Conservation (phyloP, 345 rosid genomes). For the Melastoma malabathricum region DNA sequence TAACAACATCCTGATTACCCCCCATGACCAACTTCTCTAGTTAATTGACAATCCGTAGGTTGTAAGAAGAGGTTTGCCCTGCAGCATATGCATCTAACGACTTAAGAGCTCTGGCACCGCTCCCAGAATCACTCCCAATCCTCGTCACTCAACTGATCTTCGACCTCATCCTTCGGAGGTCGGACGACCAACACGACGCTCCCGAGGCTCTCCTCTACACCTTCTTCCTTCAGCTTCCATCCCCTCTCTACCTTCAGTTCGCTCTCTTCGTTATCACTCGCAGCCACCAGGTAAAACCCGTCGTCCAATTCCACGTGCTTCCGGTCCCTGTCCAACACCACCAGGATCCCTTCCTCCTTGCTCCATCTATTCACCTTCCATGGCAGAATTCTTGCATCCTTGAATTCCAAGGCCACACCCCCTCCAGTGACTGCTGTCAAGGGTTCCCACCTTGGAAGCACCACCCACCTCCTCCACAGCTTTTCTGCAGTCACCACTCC, state of each 20-base stretch:
- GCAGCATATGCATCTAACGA: neutral
- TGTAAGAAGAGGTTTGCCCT: neutral
- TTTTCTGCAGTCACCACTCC: conserved; percentile 66
- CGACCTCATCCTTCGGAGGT: conserved; percentile 58
- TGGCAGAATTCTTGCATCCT: conserved; percentile 57
- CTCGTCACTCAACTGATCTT: conserved; percentile 46
- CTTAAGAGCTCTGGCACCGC: neutral
- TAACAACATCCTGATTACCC: no score
- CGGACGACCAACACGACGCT: conserved; percentile 55
- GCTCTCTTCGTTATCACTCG: conserved; percentile 17
- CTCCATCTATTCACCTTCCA: conserved; percentile 66
- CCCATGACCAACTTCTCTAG: no score
- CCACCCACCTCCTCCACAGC: conserved; percentile 86
- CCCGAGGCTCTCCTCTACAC: conserved; percentile 50
- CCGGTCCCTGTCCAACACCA: conserved; percentile 50
- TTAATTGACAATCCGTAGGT: no score
- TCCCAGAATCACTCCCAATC: conserved; percentile 51
- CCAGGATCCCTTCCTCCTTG: conserved; percentile 62
- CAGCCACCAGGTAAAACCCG: conserved; percentile 56
- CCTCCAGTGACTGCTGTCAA: conserved; percentile 28
- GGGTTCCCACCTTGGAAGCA: conserved; percentile 62
- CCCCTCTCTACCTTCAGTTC: conserved; percentile 67
- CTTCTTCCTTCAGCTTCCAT: conserved; percentile 35
- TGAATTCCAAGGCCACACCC: conserved; percentile 61
- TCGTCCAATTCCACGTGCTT: conserved; percentile 38